These are phyloP conservation scores for Polymyxa betae DNA, from an alignment of 208 protist genomes.

Conservation along the genomic window DNA sequence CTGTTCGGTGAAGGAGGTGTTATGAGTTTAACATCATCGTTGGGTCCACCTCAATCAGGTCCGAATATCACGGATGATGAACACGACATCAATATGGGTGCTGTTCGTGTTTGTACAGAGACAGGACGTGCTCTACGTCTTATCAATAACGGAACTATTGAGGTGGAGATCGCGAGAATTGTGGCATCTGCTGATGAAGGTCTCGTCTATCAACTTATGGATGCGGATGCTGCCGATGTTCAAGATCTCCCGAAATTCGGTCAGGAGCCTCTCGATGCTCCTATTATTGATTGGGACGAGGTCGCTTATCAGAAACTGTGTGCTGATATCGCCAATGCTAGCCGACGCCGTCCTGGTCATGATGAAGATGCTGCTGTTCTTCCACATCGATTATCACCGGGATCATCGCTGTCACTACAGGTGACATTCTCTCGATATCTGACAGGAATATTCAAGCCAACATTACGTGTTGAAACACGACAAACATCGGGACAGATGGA, in stretches of 20 bases:
- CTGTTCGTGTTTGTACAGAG: constrained; percentile 8
- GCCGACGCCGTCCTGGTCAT: not conserved
- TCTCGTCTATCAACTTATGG: not conserved
- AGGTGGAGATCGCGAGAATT: not conserved
- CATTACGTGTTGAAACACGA: not conserved
- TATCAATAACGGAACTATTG: constrained; percentile 47
- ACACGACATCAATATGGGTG: constrained; percentile 20
- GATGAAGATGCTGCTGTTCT: not conserved
- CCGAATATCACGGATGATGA: not conserved
- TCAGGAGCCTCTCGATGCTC: not conserved
- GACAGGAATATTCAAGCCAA: not conserved
- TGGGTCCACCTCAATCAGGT: not conserved
- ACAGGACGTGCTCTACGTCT: not conserved
- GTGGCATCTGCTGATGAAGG: constrained; percentile 36
- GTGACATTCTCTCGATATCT: constrained; percentile 24
- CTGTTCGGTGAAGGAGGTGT: constrained; percentile 48
- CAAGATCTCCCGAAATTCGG: constrained; percentile 9
- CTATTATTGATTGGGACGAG: constrained; percentile 20
- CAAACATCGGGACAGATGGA: not conserved
- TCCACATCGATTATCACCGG: not conserved
- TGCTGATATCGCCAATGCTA: not conserved
- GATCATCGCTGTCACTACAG: not conserved
- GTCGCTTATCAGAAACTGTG: not conserved
- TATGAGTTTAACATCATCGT: not conserved
- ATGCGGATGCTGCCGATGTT: not conserved